Base-by-base conservation (phyloP, 2,329 filamentous ascomycete genomes). In the Neonectria punicea region DNA sequence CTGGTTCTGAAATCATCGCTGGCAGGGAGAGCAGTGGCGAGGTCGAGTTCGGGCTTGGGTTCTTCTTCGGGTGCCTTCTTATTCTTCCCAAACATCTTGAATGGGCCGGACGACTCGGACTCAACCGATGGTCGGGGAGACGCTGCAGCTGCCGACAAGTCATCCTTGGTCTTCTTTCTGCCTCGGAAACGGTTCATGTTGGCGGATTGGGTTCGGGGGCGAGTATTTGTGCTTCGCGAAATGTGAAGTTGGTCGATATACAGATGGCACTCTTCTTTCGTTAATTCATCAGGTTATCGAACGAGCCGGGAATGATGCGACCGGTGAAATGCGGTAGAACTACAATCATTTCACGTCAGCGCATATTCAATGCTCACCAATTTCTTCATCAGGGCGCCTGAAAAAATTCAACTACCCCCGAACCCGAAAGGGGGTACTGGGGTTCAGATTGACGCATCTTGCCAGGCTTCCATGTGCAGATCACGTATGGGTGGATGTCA, bases 1-100 rank as follows among this genome's bases (percentile, higher is more conserved):
- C 96, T 98, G 4, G 96, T 99, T 62, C 96, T 89, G 79, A 99
- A 98, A 75, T 98, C 91, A 79, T 98, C 93, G 51, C 84, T 90
- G 0, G 94, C 86, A 1, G 96, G 96, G 2, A 99, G 83, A 1
- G 89, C 94, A 13, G 84, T 83, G 3, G 89, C 79, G 13, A 98
- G 83, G 74, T 98, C 91, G 51, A 98, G 80, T 67, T 93, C 87
- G 63, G 82, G 84, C 76, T 90, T 92, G 50, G 83, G 81, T 71
- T 89, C 87, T 50, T 85, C 85, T 20, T 86, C 85, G 10, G 80
- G 82, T 0, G 80, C 74, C 75, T 88, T 90, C 71, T 88, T 87
- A 1, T 76, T 82, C 68, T 84, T 86, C 63, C 86, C 81, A 69
- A 90, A 90, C 51, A 85, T 81, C 46, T 82, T 82, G 50, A 89